Evolutionary conservation across 768 basidiomycete species (phyloP), one percentile per base, ranked within the genome.

Genomic region (Mycena leptocephala): DNA sequence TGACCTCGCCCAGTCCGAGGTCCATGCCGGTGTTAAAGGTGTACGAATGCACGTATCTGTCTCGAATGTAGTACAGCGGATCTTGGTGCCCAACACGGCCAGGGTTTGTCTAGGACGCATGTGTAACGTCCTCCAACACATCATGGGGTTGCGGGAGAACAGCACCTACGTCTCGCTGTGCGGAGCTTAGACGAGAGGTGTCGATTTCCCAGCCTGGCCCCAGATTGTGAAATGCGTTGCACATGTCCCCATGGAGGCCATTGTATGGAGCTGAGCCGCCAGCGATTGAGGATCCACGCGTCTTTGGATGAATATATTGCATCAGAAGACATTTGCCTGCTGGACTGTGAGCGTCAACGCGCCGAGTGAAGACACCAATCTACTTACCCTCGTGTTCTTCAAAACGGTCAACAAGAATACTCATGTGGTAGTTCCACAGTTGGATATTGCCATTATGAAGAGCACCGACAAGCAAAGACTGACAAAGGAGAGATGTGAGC

Each of bases 381-480:
- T 13, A 32, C 91, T 81, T 80, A 95, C 98, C 98, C 91, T 99
- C 98, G 80, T 99, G 98, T 84, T 99, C 98, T 82, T 99, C 98
- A 81, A 98, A 99, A 82, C 98, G 92, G 85, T 99, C 98, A 32
- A 99, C 98, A 72, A 99, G 85, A 32, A 98, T 97, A 39, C 98
- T 98, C 98, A 99, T 99, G 71, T 98, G 95, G 86, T 99, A 99
- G 85, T 99, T 99, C 98, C 98, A 99, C 53, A 99, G 86, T 84
- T 99, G 98, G 35, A 99, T 96, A 78, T 96, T 98, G 55, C 98
- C 98, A 89, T 97, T 98, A 86, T 99, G 98, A 75, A 99, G 89
- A 14, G 96, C 95, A 33, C 98, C 98, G 33, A 98, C 98, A 72
- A 99, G 94, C 37, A 99, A 88, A 30, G 98, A 98, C 82, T 97